A percentile compares a stretch with the other conserved stretches of the same genome.
phyloP scores from a whole-genome alignment of 2,329 filamentous ascomycete species.

The Alternaria sp. region DNA sequence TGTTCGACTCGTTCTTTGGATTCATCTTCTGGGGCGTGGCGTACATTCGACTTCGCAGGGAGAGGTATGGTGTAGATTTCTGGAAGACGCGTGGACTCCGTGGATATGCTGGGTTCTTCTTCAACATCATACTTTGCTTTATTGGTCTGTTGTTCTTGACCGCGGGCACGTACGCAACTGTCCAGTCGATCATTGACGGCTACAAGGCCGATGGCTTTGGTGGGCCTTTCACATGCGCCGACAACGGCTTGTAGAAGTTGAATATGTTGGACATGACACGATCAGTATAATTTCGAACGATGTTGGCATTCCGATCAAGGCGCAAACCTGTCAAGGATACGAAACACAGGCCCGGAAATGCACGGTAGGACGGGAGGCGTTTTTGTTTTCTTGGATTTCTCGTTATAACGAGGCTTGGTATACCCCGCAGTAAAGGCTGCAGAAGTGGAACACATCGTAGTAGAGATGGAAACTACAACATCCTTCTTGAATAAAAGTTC shows the following conservation, averaged over 20 bases:
- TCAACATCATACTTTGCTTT: conserved; percentile 78
- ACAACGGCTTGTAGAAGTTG: conserved; percentile 66
- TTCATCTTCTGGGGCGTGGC: conserved; percentile 95
- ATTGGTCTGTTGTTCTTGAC: conserved; percentile 83
- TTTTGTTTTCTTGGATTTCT: background rate
- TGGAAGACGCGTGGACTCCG: conserved; percentile 63
- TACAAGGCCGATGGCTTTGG: conserved; percentile 72
- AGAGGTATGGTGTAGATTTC: conserved; percentile 66
- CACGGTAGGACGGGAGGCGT: background rate
- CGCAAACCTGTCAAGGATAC: background rate
- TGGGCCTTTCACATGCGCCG: conserved; percentile 77
- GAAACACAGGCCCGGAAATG: background rate
- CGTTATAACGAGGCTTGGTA: conserved; percentile 3
- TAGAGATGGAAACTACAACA: background rate
- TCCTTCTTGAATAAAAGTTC: background rate
- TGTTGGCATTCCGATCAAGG: background rate
- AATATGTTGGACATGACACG: background rate
- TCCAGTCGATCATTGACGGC: conserved; percentile 77
- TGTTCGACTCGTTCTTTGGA: conserved; percentile 93
- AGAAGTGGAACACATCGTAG: background rate
- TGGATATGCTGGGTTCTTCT: conserved; percentile 63
- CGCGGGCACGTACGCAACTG: conserved; percentile 77
- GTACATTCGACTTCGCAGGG: conserved; percentile 78
- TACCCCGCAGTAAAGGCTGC: conserved; percentile 9
- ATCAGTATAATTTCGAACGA: background rate